Percentiles rank a stretch among this genome's conserved stretches.
phyloP scores from a whole-genome alignment of 495 filamentous ascomycete genomes.

The Talaromyces thailandensis region DNA sequence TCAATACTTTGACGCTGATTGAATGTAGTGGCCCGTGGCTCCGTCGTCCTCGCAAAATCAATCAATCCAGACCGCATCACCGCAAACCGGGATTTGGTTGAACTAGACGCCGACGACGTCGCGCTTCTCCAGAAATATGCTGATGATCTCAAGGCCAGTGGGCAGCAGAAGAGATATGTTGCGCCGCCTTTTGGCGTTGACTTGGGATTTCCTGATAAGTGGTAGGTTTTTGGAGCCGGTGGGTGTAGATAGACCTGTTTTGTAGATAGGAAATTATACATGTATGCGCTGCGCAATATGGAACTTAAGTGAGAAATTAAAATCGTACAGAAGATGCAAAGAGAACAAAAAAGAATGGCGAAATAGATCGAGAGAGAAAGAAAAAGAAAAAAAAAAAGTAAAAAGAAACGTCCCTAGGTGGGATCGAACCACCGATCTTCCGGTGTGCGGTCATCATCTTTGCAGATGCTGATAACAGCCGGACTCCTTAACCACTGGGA shows the following conservation, averaged over 20 bases:
- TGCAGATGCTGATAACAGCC: conserved; percentile 1
- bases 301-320: not conserved
- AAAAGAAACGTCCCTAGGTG: conserved; percentile 3
- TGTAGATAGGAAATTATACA: not conserved
- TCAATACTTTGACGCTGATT: conserved; percentile 7
- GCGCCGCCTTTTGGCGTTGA: conserved; percentile 71
- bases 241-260: not conserved
- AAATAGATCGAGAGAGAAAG: not conserved
- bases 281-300: not conserved
- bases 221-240: not conserved
- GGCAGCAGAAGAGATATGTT: conserved; percentile 60
- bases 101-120: conserved; percentile 58
- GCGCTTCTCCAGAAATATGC: conserved; percentile 54
- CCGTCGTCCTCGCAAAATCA: conserved; percentile 72
- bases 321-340: not conserved
- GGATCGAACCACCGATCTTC: conserved; percentile 4
- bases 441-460: not conserved
- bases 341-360: not conserved
- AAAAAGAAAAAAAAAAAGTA: too few relatives aligned
- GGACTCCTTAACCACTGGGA: conserved; percentile 4
- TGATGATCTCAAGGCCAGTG: conserved; percentile 45
- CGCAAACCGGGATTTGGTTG: conserved; percentile 59
- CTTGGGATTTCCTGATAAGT: conserved; percentile 72
- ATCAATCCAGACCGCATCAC: conserved; percentile 66
- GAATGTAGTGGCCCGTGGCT: conserved; percentile 54